Evolutionary conservation across 768 basidiomycete genomes (phyloP).

Genomic region (Phylloporus sp.): DNA sequence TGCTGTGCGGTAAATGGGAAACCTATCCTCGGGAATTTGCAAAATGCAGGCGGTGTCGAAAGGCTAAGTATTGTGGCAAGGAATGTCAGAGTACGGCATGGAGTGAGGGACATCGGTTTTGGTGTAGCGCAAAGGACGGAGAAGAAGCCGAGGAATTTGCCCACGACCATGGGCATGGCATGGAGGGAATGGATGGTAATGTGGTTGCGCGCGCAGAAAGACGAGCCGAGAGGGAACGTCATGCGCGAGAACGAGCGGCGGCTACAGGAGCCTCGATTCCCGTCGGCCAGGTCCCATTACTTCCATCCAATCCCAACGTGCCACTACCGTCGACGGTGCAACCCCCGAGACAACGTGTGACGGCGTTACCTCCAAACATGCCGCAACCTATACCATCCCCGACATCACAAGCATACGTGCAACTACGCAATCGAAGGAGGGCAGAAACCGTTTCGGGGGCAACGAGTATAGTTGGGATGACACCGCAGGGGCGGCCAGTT

Average conservation of each 20-base stretch:
- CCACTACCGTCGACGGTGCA: constrained; percentile 16
- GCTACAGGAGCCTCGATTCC: constrained; percentile 12
- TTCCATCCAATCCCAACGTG: constrained; percentile 11
- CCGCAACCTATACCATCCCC: constrained; percentile 22
- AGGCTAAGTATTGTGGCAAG: constrained; percentile 98
- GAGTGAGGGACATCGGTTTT: constrained; percentile 94
- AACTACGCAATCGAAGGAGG: constrained; percentile 28
- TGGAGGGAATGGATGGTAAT: constrained; percentile 11
- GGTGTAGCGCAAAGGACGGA: constrained; percentile 72
- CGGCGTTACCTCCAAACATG: constrained; percentile 26
- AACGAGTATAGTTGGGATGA: constrained; percentile 24
- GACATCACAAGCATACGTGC: constrained; percentile 14
- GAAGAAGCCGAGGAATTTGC: constrained; percentile 38
- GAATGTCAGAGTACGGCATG: constrained; percentile 95
- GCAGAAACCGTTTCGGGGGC: constrained; percentile 34
- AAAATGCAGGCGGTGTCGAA: constrained; percentile 91
- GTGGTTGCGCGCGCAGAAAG: constrained; percentile 30
- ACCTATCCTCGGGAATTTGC: constrained; percentile 90
- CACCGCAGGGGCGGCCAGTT: constrained; percentile 25
- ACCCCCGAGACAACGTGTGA: constrained; percentile 25
- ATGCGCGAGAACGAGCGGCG: constrained; percentile 23
- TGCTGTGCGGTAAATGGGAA: constrained; percentile 97
- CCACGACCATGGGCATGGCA: constrained; percentile 25
- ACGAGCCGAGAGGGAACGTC: constrained; percentile 36
- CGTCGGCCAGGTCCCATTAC: constrained; percentile 9